Percentiles rank a stretch among this genome's conserved stretches.
phyloP scores from a whole-genome alignment of 257 asterid genomes.

The Salvia miltiorrhiza region DNA sequence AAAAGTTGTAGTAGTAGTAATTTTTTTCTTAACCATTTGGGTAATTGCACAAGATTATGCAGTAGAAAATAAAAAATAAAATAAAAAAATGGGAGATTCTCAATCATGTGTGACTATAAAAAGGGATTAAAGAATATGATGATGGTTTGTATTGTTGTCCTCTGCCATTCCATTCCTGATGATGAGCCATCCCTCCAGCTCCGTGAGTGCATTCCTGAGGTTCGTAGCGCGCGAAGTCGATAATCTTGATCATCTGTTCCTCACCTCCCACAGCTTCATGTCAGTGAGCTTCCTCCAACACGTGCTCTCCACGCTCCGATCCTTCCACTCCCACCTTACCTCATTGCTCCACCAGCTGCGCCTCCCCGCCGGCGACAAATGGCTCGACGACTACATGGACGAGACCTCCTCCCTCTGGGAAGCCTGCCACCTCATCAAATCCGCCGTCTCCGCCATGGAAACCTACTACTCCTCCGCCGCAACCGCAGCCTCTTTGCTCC shows the following conservation, averaged over 20 bases:
- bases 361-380: constrained; percentile 70
- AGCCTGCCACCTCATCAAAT: constrained; percentile 59
- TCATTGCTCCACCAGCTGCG: constrained; percentile 49
- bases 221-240: constrained; percentile 51
- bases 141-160: not conserved
- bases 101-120: not conserved
- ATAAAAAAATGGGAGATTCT: no score
- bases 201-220: constrained; percentile 53
- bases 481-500: constrained; percentile 40
- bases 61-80: no score
- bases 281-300: constrained; percentile 55
- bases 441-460: constrained; percentile 54
- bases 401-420: constrained; percentile 85
- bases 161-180: no score
- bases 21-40: no score
- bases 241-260: constrained; percentile 54
- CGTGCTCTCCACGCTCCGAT: constrained; percentile 58
- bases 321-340: constrained; percentile 55
- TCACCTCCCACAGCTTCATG: constrained; percentile 58
- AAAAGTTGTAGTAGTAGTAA: no score
- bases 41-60: no score
- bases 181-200: constrained; percentile 55
- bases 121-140: not conserved
- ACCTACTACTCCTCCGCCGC: constrained; percentile 46
- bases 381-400: constrained; percentile 87